Conservation (phyloP, 2,329 filamentous ascomycete species). For the Penicillium sp. region DNA sequence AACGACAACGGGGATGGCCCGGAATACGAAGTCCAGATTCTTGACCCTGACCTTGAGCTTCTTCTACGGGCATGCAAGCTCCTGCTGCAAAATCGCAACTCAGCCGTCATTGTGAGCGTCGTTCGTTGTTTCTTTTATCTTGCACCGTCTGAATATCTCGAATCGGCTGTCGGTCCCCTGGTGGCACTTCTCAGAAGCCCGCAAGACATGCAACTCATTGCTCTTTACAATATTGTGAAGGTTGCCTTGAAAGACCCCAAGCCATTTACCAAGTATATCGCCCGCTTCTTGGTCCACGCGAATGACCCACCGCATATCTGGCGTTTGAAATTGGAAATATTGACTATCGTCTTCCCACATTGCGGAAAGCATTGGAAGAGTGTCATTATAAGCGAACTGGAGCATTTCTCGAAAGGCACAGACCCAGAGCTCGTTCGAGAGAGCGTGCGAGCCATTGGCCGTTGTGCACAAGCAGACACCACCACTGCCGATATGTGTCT, state of each 20-base stretch:
- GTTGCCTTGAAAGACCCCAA: slow-evolving; percentile 75
- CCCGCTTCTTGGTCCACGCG: slow-evolving; percentile 83
- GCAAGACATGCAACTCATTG: slow-evolving; percentile 84
- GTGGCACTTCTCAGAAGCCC: slow-evolving; percentile 82
- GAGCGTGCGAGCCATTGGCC: slow-evolving; percentile 87
- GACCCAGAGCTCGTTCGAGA: slow-evolving; percentile 81
- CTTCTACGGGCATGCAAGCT: slow-evolving; percentile 78
- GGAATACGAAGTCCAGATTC: slow-evolving; percentile 58
- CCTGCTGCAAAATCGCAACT: slow-evolving; percentile 89
- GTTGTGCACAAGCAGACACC: slow-evolving; percentile 80
- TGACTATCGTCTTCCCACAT: slow-evolving; percentile 89
- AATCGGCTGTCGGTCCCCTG: slow-evolving; percentile 76
- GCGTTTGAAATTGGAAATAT: slow-evolving; percentile 86
- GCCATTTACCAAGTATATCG: slow-evolving; percentile 83
- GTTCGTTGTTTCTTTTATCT: slow-evolving; percentile 82
- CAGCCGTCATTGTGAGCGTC: slow-evolving; percentile 87
- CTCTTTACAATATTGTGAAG: slow-evolving; percentile 92
- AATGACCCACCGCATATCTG: slow-evolving; percentile 80
- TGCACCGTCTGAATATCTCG: slow-evolving; percentile 75
- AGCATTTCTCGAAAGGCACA: slow-evolving; percentile 80
- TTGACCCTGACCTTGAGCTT: slow-evolving; percentile 81
- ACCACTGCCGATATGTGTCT: slow-evolving; percentile 76
- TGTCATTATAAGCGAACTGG: slow-evolving; percentile 86
- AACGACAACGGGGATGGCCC: slow-evolving; percentile 48
- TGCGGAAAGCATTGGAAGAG: slow-evolving; percentile 74